Conservation (phyloP, 2,329 filamentous ascomycete genomes). For the Xylariaceae sp. region DNA sequence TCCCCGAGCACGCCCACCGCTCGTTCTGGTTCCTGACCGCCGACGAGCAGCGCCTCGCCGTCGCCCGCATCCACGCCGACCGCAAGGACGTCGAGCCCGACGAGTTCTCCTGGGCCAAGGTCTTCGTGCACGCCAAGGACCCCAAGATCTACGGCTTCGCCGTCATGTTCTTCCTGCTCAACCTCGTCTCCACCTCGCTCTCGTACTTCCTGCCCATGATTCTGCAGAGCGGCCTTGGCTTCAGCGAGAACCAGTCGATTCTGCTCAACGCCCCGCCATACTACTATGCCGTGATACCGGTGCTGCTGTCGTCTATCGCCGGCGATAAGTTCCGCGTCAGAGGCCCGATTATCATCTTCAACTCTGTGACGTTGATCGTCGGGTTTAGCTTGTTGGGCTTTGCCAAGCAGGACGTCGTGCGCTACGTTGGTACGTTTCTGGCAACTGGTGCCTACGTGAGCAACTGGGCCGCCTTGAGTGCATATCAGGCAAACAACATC, state of each 20-base stretch:
- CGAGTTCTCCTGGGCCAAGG: slow-evolving; percentile 59
- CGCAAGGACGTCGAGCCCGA: slow-evolving; percentile 64
- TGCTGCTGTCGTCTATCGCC: slow-evolving; percentile 65
- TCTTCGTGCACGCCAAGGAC: slow-evolving; percentile 63
- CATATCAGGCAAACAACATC: slow-evolving; percentile 68
- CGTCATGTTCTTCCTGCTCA: slow-evolving; percentile 69
- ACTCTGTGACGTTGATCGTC: slow-evolving; percentile 63
- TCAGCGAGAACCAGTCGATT: slow-evolving; percentile 59
- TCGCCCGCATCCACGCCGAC: slow-evolving; percentile 64
- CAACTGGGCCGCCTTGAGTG: slow-evolving; percentile 71
- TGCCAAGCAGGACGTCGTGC: slow-evolving; percentile 60
- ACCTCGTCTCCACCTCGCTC: slow-evolving; percentile 68
- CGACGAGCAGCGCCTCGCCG: slow-evolving; percentile 61
- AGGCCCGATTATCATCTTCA: slow-evolving; percentile 69
- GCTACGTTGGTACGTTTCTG: slow-evolving; percentile 69
- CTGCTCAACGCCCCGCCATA: slow-evolving; percentile 70
- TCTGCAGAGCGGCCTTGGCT: slow-evolving; percentile 61
- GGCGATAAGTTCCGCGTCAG: slow-evolving; percentile 66
- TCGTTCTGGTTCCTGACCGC: slow-evolving; percentile 64
- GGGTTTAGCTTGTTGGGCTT: slow-evolving; percentile 72
- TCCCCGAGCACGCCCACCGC: slow-evolving; percentile 64
- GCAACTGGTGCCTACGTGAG: slow-evolving; percentile 71
- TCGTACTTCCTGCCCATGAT: slow-evolving; percentile 71
- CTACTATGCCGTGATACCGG: slow-evolving; percentile 69
- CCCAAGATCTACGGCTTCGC: slow-evolving; percentile 69